Evolutionary conservation across 2,329 filamentous ascomycete genomes (phyloP), one percentile per base, ranked within the genome.

Genomic region (Aspergillus ibericus): DNA sequence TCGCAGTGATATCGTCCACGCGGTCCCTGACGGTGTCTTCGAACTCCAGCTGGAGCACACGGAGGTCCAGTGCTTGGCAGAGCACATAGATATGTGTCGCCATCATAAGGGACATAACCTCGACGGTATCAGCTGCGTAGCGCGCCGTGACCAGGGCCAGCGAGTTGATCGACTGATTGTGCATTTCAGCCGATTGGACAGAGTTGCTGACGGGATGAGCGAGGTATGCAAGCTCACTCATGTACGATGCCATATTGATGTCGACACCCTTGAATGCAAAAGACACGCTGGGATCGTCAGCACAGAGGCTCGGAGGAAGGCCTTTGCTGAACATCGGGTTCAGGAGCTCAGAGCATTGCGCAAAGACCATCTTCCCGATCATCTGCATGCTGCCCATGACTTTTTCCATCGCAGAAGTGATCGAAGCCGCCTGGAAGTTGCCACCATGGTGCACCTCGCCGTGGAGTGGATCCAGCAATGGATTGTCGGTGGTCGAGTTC

Each of bases 401-500:
- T 72, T 88, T 89, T 62, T 89, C 87, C 79, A 85, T 85, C 1
- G 86, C 85, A 0, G 85, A 85, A 0, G 87, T 88, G 27, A 90
- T 75, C 1, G 81, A 76, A 6, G 76, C 76, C 1, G 86, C 88
- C 70, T 90, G 87, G 70, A 90, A 90, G 67, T 90, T 90, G 22
- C 85, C 86, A 1, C 87, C 86, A 53, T 86, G 83, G 59, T 85
- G 80, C 22, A 88, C 74, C 9, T 76, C 70, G 5, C 68, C 70
- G 4, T 62, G 64, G 0, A 60, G 62, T 0, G 73, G 65, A 59
- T 88, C 81, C 12, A 89, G 77, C 8, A 90, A 72, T 0, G 84
- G 87, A 67, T 90, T 90, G 65, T 90, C 88, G 0, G 85, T 86
- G 0, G 85, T 85, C 0, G 86, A 87, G 70, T 90, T 90, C 15